Evolutionary conservation across 2,329 filamentous ascomycete genomes (phyloP), one percentile per base, ranked within the genome.

Genomic region (Capronia epimyces): DNA sequence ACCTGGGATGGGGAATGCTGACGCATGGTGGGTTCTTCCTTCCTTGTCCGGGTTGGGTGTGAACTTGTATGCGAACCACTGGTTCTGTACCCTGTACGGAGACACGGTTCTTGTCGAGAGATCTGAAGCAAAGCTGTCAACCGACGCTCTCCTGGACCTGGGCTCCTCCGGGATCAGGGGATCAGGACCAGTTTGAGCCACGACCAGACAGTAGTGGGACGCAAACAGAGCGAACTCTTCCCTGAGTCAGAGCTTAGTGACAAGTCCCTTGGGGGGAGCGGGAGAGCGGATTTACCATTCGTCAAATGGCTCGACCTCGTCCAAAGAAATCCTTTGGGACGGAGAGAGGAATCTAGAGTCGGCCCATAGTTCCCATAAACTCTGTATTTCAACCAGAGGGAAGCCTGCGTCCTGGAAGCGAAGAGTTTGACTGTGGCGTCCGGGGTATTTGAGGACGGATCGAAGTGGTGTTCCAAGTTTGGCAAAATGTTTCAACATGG

Each of bases 191-290:
- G 59, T 62, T 22, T 60, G 60, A 18, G 60, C 60, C 7, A 60
- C 48, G 2, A 59, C 31, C 20, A 96, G 70, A 60, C 90, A 86
- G 67, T 95, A 95, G 67, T 96, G 90, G 27, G 83, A 82, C 1
- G 80, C 82, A 66, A 94, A 95, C 1, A 95, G 73, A 2, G 86
- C 83, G 64, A 96, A 89, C 63, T 96, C 91, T 67, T 97, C 91
- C 55, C 55, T 57, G 25, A 24, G 25, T 7, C 13, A n/a, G 40
- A 34, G 13, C 13, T 24, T 34, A 31, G 13, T n/a, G 10, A n/a
- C 29, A 32, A 32, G 7, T 8, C 3, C 29, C 21, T 6, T 3
- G 18, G 13, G 9, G 9, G 13, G 13, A 16, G 7, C 15, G 25
- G 12, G 18, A 24, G 2, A 22, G 8, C 20, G 7, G 32, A 41